Base-by-base conservation (phyloP, 2,329 filamentous ascomycete genomes). In the Simplicillium sp. region DNA sequence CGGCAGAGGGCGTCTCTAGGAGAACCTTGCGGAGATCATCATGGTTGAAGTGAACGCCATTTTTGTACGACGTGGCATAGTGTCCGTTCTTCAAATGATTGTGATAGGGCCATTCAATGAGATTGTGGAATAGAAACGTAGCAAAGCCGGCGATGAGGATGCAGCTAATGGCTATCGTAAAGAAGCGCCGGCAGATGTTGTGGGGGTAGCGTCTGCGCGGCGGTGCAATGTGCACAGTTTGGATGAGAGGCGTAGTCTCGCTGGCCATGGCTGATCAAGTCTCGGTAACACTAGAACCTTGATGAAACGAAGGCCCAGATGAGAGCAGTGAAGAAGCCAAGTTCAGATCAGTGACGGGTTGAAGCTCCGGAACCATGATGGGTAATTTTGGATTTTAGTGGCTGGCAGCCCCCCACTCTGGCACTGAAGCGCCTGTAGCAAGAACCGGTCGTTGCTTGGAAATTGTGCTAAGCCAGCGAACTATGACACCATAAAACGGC, bases 161-260 rank as follows among this genome's bases (percentile, higher is more conserved):
- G 11, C 74, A 79, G 28, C 72, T 61, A 37, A 77, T 64, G 16
- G 73, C 68, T 42, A 84, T 66, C 34, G 77, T 82, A 56, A 79
- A 85, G 58, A 83, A 77, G 43, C 80, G 76, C 38, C 82, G 78
- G 36, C 80, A 57, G 20, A 71, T 73, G 48, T 73, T 68, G 50
- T 83, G 77, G 35, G 66, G 66, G 51, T 80, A 80, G 50, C 78
- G 67, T 47, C 61, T 67, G 51, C 67, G 66, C 44, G 67, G 65
- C 46, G 72, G 58, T 44, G 67, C 68, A 50, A 81, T 66, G 14
- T 56, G 70, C 44, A 85, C 75, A 39, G 74, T 79, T 51, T 78
- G 70, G 46, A 87, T 72, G 50, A 87, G 70, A 43, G 83, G 82
- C 38, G 80, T 84, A 42, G 66, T 68, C 65, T 87, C 82, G 57